Evolutionary conservation across 1,139 yeast genomes (phyloP).

Genomic region (Yamadazyma diospyri): DNA sequence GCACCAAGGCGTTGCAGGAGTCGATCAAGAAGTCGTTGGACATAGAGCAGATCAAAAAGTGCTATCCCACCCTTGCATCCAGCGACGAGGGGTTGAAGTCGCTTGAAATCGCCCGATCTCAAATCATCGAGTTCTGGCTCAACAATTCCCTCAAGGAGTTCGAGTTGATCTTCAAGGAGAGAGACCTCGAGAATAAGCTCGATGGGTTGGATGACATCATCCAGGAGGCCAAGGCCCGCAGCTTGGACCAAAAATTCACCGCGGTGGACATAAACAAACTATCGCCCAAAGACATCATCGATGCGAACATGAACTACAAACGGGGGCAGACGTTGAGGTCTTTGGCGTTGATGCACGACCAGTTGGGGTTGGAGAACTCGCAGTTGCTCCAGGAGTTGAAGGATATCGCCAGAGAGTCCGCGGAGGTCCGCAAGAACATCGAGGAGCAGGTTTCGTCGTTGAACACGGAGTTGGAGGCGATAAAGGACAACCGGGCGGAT

Average conservation of each 20-base stretch:
- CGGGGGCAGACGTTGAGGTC: constrained; percentile 25
- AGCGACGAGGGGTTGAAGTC: constrained; percentile 49
- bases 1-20: constrained; percentile 65
- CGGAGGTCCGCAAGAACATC: constrained; percentile 21
- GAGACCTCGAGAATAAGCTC: constrained; percentile 54
- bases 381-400: constrained; percentile 26
- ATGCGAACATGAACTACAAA: constrained; percentile 26
- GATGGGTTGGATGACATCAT: constrained; percentile 66
- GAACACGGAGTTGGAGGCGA: constrained; percentile 27
- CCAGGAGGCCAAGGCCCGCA: constrained; percentile 43
- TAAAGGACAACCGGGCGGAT: constrained; percentile 21
- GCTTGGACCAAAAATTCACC: constrained; percentile 15
- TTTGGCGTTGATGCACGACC: constrained; percentile 35
- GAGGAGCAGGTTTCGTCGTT: constrained; percentile 21
- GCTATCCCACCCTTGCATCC: constrained; percentile 61
- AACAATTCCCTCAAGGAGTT: constrained; percentile 59
- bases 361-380: constrained; percentile 34
- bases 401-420: constrained; percentile 21
- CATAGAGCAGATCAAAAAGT: constrained; percentile 55
- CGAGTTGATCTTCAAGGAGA: constrained; percentile 60
- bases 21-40: constrained; percentile 57
- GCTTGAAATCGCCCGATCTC: constrained; percentile 56
- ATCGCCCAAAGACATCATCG: constrained; percentile 32
- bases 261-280: constrained; percentile 32
- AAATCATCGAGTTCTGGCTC: constrained; percentile 61